A percentile compares a stretch with the other conserved stretches of the same genome.
Conservation (phyloP, 345 rosid genomes). For the Sisymbrium irio region DNA sequence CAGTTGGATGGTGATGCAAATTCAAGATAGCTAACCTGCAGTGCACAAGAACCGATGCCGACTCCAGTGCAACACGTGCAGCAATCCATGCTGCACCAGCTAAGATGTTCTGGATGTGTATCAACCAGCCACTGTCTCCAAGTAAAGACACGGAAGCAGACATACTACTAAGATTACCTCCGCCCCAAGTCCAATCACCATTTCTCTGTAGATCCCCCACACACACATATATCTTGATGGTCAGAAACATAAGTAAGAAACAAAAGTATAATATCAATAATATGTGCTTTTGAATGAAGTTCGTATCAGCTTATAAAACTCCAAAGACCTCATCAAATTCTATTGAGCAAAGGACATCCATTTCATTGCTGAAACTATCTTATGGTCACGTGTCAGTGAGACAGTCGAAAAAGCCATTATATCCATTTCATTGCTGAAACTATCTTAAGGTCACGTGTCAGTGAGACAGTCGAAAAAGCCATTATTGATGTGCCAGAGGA, state of each 20-base stretch:
- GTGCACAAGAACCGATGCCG: constrained; percentile 96
- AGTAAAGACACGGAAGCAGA: constrained; percentile 98
- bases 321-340: neutral
- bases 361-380: neutral
- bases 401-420: neutral
- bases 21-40: constrained; percentile 66
- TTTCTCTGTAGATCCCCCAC: constrained; percentile 66
- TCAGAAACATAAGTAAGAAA: constrained; percentile 2
- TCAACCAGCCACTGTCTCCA: constrained; percentile 98
- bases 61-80: constrained; percentile 84
- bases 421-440: neutral
- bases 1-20: constrained; percentile 1
- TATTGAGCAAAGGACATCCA: neutral
- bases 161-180: constrained; percentile 99
- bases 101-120: constrained; percentile 90
- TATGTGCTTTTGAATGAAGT: neutral
- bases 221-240: constrained; percentile 1
- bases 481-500: neutral
- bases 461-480: neutral
- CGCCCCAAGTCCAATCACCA: constrained; percentile 99
- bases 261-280: constrained; percentile 1
- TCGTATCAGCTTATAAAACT: neutral
- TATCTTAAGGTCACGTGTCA: neutral
- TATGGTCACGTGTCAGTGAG: neutral
- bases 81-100: constrained; percentile 99